Base-by-base conservation (phyloP, 768 basidiomycete genomes). In the Boletellus ananas region DNA sequence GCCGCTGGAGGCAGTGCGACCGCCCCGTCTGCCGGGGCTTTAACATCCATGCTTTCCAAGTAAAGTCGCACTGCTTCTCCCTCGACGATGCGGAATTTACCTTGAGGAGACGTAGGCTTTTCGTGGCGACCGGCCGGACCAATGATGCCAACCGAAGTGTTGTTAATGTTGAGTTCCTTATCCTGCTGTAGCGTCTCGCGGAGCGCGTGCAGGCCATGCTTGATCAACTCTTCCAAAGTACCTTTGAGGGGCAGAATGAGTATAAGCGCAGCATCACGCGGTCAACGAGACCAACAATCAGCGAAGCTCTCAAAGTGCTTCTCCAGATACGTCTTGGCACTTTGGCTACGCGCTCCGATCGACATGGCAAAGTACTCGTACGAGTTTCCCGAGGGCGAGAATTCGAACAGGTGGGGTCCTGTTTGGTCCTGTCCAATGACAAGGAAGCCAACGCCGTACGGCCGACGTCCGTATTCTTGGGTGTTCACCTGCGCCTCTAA, bases 361-460 rank as follows among this genome's bases (percentile, higher is more conserved):
- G 94, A 95, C 82, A 97, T 94, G 42, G 96, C 96, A 66, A 84
- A 92, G 72, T 97, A 99, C 69, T 98, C 95, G 66, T 95, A 97
- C 18, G 92, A 91, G 65, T 90, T 94, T 17, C 96, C 96, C 0
- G 94, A 90, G 0, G 96, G 96, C 1, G 94, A 94, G 75, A 99
- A 98, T 70, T 98, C 96, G 70, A 91, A 97, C 34, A 99, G 81
- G 70, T 98, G 96, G 4, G 96, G 94, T 3, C 96, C 96, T n/a
- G 87, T 83, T 63, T 94, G 87, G 70, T 98, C 96, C 62, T 88
- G 83, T 10, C 96, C 96, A 56, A 96, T 87, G 56, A 99, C 95
- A 41, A 99, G 87, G 77, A 98, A 95, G 6, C 96, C 96, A 11
- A 99, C 96, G 68, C 96, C 96, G 60, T 99, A 99, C 3, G 96